These are phyloP conservation scores for Typha latifolia DNA, from an alignment of 176 grass and related monocot species.

Conservation along the genomic window DNA sequence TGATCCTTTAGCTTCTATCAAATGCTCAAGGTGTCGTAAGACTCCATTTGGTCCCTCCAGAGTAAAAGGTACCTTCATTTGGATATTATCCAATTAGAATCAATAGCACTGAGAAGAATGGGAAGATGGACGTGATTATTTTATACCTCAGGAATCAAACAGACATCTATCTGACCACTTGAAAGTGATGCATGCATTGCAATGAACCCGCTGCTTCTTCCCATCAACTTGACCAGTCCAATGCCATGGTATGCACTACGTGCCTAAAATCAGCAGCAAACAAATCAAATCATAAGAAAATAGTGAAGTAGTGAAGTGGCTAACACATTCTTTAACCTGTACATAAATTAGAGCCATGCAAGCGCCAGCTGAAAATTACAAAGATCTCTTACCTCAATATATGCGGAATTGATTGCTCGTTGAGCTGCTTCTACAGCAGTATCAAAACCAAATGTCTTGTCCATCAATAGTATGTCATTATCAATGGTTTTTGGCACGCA, in stretches of 20 bases:
- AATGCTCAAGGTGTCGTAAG: conserved; percentile 70
- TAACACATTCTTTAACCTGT: background rate
- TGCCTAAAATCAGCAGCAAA: conserved; percentile 34
- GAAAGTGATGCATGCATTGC: conserved; percentile 98
- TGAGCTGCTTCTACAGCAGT: conserved; percentile 97
- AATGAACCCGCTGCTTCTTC: conserved; percentile 92
- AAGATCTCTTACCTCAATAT: conserved; percentile 67
- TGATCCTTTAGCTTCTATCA: conserved; percentile 86
- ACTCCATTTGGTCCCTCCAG: conserved; percentile 68
- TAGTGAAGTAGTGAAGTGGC: no score
- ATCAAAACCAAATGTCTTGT: conserved; percentile 98
- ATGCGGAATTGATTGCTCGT: conserved; percentile 95
- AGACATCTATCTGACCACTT: conserved; percentile 92
- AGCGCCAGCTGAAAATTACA: background rate
- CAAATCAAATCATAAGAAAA: background rate
- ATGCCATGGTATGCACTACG: conserved; percentile 94
- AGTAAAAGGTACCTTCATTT: conserved; percentile 76
- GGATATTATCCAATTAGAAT: background rate
- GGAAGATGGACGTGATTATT: conserved; percentile 16
- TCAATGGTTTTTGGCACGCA: conserved; percentile 94
- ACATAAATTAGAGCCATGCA: background rate
- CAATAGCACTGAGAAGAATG: background rate
- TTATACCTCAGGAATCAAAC: conserved; percentile 87
- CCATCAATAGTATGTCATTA: conserved; percentile 97
- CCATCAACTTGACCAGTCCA: conserved; percentile 92